phyloP scores from a whole-genome alignment of 495 filamentous ascomycete genomes.

The Aspergillus egyptiacus region DNA sequence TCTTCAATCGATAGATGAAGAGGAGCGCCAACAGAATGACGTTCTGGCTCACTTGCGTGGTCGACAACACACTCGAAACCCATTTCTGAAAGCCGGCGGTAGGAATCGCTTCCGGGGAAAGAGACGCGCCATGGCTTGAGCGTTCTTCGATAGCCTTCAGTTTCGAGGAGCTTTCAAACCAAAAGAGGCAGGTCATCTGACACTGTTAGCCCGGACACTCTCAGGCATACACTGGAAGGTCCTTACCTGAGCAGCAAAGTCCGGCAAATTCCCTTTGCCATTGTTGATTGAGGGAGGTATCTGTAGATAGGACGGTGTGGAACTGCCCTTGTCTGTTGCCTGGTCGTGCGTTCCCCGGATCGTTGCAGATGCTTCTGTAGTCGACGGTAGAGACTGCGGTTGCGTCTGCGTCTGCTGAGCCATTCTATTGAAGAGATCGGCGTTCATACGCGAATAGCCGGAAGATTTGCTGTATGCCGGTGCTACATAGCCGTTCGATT shows the following conservation, averaged over 20 bases:
- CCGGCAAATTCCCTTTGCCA: slow-evolving; percentile 64
- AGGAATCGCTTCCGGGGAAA: slow-evolving; percentile 69
- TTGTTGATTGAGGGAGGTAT: slow-evolving; percentile 70
- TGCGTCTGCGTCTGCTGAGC: slow-evolving; percentile 22
- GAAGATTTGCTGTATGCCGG: slow-evolving; percentile 25
- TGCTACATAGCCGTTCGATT: slow-evolving; percentile 24
- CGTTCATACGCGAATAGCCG: slow-evolving; percentile 23
- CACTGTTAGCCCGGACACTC: slow-evolving; percentile 1
- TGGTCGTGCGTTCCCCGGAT: slow-evolving; percentile 18
- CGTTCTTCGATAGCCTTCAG: slow-evolving; percentile 67
- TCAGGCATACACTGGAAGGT: neutral
- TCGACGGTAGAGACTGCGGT: slow-evolving; percentile 20
- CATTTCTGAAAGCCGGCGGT: slow-evolving; percentile 82
- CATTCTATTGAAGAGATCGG: slow-evolving; percentile 25
- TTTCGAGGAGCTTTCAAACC: slow-evolving; percentile 87
- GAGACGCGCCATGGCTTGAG: slow-evolving; percentile 39
- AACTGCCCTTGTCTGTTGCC: slow-evolving; percentile 33
- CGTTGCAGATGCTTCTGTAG: slow-evolving; percentile 19
- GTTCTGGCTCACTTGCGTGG: slow-evolving; percentile 95
- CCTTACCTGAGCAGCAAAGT: slow-evolving; percentile 75
- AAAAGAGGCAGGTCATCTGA: slow-evolving; percentile 93
- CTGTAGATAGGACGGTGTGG: slow-evolving; percentile 57
- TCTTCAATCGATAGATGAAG: slow-evolving; percentile 91
- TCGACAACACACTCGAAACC: slow-evolving; percentile 84
- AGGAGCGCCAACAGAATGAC: slow-evolving; percentile 86